Percentiles rank a stretch among this genome's conserved stretches.
Conservation (phyloP, 495 filamentous ascomycete species). For the Elasticomyces elasticus region DNA sequence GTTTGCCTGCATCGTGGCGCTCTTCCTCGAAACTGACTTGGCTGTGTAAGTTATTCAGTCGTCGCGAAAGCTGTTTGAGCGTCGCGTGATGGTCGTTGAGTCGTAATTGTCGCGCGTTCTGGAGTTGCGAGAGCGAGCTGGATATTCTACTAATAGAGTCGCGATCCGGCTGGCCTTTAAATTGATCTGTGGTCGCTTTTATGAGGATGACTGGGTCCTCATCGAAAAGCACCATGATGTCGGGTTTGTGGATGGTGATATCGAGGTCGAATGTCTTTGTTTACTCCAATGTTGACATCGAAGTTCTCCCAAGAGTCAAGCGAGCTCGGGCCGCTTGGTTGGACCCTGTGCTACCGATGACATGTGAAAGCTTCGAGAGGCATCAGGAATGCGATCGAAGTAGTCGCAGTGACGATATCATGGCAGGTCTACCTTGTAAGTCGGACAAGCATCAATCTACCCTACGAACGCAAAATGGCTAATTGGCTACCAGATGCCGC, state of each 20-base stretch:
- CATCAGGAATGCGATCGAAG: neutral
- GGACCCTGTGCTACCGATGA: neutral
- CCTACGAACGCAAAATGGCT: conserved; percentile 1
- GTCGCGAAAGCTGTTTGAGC: conserved; percentile 63
- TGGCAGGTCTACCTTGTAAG: conserved; percentile 11
- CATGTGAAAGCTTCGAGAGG: neutral
- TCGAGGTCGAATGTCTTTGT: neutral
- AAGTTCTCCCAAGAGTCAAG: neutral
- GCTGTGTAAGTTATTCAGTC: conserved; percentile 53
- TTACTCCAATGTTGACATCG: neutral
- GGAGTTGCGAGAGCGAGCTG: conserved; percentile 67
- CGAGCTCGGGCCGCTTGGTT: neutral
- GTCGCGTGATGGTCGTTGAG: conserved; percentile 60
- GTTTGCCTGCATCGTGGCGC: conserved; percentile 40
- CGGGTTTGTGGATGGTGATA: neutral
- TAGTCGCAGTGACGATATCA: neutral
- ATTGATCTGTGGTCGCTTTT: conserved; percentile 79
- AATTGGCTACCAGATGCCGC: conserved; percentile 63
- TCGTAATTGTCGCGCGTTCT: conserved; percentile 65
- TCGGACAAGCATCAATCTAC: neutral
- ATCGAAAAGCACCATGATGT: conserved; percentile 61
- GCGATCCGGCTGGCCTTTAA: conserved; percentile 85
- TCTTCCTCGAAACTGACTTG: conserved; percentile 47
- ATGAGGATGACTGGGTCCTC: conserved; percentile 88
- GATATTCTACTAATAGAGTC: conserved; percentile 75